phyloP scores from a whole-genome alignment of 2,329 filamentous ascomycete species.

The Neurospora crassa region DNA sequence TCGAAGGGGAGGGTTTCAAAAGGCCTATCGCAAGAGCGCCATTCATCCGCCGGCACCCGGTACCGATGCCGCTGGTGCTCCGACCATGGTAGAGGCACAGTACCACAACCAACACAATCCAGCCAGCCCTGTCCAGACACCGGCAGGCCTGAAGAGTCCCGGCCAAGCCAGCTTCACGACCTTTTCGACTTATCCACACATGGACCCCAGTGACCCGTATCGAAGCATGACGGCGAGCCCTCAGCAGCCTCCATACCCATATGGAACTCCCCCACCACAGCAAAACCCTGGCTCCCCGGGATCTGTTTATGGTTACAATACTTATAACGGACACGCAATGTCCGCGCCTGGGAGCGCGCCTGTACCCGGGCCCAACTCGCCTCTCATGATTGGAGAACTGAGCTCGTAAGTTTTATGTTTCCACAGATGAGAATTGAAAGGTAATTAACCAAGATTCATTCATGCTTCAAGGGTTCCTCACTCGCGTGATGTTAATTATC shows the following conservation, averaged over 20 bases:
- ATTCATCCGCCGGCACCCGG: slow-evolving; percentile 10
- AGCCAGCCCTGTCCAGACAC: slow-evolving; percentile 9
- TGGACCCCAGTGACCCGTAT: slow-evolving; percentile 16
- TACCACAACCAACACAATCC: slow-evolving; percentile 4
- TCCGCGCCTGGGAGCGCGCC: background rate
- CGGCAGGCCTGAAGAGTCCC: slow-evolving; percentile 21
- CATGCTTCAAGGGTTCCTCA: background rate
- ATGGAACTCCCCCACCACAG: slow-evolving; percentile 9
- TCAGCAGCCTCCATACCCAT: slow-evolving; percentile 3
- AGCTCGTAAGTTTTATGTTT: background rate
- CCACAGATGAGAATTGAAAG: background rate
- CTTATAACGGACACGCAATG: slow-evolving; percentile 2
- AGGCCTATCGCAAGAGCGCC: slow-evolving; percentile 24
- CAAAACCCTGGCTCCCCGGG: slow-evolving; percentile 7
- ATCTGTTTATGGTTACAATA: background rate
- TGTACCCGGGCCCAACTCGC: background rate
- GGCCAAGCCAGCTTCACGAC: slow-evolving; percentile 21
- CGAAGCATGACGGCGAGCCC: slow-evolving; percentile 12
- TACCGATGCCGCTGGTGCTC: background rate
- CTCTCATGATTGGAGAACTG: slow-evolving; percentile 6
- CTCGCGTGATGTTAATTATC: background rate
- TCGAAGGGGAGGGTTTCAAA: slow-evolving; percentile 28
- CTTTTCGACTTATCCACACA: slow-evolving; percentile 15
- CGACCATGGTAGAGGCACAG: slow-evolving; percentile 20
- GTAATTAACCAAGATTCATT: background rate